Evolutionary conservation across 768 basidiomycete species (phyloP).

Genomic region (Hypholoma fasciculare): DNA sequence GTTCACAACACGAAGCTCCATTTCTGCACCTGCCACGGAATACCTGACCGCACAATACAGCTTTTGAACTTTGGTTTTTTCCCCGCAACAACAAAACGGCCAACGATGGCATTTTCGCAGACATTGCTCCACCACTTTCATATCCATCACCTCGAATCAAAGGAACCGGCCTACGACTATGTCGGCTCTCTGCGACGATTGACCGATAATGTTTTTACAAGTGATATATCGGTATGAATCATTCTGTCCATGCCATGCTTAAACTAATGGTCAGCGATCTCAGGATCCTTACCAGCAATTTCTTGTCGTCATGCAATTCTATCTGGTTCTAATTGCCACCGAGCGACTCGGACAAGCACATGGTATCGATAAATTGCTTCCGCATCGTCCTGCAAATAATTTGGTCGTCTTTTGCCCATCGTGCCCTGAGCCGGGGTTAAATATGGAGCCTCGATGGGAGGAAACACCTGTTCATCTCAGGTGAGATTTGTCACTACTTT

Average conservation of each 20-base stretch:
- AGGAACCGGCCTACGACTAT: slow-evolving; percentile 25
- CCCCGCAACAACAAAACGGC: slow-evolving; percentile 23
- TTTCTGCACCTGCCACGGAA: too few species aligned
- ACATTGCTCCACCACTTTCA: slow-evolving; percentile 23
- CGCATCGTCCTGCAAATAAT: slow-evolving; percentile 14
- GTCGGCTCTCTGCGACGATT: slow-evolving; percentile 20
- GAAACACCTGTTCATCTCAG: slow-evolving; percentile 13
- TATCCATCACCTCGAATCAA: slow-evolving; percentile 22
- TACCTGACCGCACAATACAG: too few species aligned
- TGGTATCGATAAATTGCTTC: slow-evolving; percentile 18
- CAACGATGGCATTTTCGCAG: slow-evolving; percentile 25
- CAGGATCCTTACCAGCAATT: slow-evolving; percentile 25
- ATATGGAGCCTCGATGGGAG: slow-evolving; percentile 14
- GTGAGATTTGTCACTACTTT: too few species aligned
- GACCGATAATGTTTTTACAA: slow-evolving; percentile 21
- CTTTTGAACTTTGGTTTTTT: too few species aligned
- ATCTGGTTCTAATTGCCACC: too few species aligned
- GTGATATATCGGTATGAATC: slow-evolving; percentile 19
- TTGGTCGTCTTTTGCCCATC: slow-evolving; percentile 20
- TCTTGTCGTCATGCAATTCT: too few species aligned
- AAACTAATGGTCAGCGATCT: too few species aligned
- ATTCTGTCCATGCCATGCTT: too few species aligned
- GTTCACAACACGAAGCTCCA: too few species aligned
- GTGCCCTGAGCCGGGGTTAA: slow-evolving; percentile 19
- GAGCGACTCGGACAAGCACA: slow-evolving; percentile 28